phyloP scores from a whole-genome alignment of 2,329 filamentous ascomycete genomes.

The Aspergillus novoparasiticus region DNA sequence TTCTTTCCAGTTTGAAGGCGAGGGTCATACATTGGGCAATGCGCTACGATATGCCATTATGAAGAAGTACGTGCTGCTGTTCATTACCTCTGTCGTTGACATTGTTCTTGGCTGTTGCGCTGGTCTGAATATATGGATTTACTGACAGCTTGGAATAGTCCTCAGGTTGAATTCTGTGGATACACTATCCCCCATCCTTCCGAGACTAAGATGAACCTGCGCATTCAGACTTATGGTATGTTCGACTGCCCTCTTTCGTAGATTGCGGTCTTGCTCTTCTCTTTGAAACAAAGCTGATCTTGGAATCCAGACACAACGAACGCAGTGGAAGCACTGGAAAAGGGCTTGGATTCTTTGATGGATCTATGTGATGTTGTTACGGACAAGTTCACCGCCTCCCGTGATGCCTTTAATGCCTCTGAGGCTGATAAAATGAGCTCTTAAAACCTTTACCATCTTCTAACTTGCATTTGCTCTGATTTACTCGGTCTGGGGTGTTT shows the following conservation, averaged over 20 bases:
- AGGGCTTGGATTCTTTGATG: slow-evolving; percentile 85
- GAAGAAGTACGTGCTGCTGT: slow-evolving; percentile 75
- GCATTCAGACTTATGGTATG: slow-evolving; percentile 95
- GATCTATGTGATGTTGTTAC: slow-evolving; percentile 90
- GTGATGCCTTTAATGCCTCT: slow-evolving; percentile 60
- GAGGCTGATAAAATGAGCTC: slow-evolving; percentile 38
- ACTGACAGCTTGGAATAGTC: slow-evolving; percentile 56
- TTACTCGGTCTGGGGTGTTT: slow-evolving; percentile 10
- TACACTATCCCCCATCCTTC: slow-evolving; percentile 98
- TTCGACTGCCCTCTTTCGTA: slow-evolving; percentile 12
- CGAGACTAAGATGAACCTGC: slow-evolving; percentile 92
- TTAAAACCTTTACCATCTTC: slow-evolving; percentile 19
- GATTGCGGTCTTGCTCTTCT: not conserved
- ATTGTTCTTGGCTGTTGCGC: not conserved
- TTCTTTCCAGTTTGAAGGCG: slow-evolving; percentile 90
- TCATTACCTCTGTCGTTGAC: slow-evolving; percentile 1
- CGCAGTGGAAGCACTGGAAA: slow-evolving; percentile 83
- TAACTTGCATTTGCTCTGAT: slow-evolving; percentile 14
- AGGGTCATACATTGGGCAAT: slow-evolving; percentile 95
- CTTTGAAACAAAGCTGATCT: not conserved
- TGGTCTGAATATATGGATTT: not conserved
- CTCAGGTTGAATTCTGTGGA: slow-evolving; percentile 95
- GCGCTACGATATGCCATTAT: slow-evolving; percentile 93
- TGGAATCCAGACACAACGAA: slow-evolving; percentile 68
- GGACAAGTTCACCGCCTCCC: slow-evolving; percentile 78